phyloP scores from a whole-genome alignment of 805 yeast genomes.

The Ogataea paraovalis region DNA sequence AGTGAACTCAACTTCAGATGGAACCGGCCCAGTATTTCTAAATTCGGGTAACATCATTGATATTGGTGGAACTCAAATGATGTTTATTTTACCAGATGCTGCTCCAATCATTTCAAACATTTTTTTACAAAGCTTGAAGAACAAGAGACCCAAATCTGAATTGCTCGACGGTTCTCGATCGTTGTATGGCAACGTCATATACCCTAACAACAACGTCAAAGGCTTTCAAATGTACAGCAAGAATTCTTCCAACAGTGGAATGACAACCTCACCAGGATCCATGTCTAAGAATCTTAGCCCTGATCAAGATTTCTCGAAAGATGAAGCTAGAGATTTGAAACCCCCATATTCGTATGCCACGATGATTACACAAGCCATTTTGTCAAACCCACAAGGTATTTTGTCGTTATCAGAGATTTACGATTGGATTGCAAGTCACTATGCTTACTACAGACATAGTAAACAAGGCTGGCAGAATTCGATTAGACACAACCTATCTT shows the following conservation, averaged over 20 bases:
- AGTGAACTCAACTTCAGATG: constrained; percentile 35
- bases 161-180: constrained; percentile 7
- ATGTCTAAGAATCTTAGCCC: constrained; percentile 12
- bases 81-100: constrained; percentile 93
- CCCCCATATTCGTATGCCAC: constrained; percentile 98
- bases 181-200: constrained; percentile 13
- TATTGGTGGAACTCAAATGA: constrained; percentile 97
- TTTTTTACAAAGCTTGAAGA: constrained; percentile 36
- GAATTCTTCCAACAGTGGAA: constrained; percentile 16
- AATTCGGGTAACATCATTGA: constrained; percentile 89
- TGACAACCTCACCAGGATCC: constrained; percentile 7
- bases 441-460: constrained; percentile 86
- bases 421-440: constrained; percentile 81
- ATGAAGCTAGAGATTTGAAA: constrained; percentile 87
- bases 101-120: constrained; percentile 61
- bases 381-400: constrained; percentile 83
- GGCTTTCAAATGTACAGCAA: constrained; percentile 55
- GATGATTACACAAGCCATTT: constrained; percentile 95
- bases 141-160: constrained; percentile 22
- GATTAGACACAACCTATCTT: constrained; percentile 88
- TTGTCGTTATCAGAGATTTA: constrained; percentile 89
- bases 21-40: constrained; percentile 46
- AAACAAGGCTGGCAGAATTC: constrained; percentile 99
- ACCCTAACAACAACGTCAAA: constrained; percentile 30
- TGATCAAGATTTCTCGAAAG: constrained; percentile 68